Conservation (phyloP, 345 rosid species). For the Angophora floribunda region DNA sequence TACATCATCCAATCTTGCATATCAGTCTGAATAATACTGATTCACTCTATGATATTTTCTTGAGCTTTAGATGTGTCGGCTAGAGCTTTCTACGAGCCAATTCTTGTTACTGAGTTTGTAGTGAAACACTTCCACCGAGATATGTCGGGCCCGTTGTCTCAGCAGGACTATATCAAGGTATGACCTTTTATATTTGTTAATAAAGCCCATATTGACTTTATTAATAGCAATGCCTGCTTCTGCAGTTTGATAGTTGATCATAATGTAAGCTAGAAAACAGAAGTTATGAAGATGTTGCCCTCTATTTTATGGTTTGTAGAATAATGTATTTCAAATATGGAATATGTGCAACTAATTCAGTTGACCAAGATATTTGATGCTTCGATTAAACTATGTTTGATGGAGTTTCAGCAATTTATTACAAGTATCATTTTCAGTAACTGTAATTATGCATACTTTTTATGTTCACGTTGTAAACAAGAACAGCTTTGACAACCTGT, state of each 20-base stretch:
- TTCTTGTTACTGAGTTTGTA: slow-evolving; percentile 40
- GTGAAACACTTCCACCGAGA: slow-evolving; percentile 22
- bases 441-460: background rate
- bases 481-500: background rate
- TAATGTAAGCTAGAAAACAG: background rate
- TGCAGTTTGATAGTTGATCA: background rate
- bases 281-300: background rate
- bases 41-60: background rate
- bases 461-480: background rate
- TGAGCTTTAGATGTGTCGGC: slow-evolving; percentile 61
- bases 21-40: background rate
- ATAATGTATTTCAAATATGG: background rate
- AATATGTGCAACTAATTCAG: background rate
- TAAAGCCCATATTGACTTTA: background rate
- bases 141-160: slow-evolving; percentile 24
- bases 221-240: background rate
- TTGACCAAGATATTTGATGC: background rate
- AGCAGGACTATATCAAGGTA: slow-evolving; percentile 57
- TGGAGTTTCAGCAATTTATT: background rate
- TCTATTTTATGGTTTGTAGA: background rate
- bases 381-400: background rate
- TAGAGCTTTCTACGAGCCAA: slow-evolving; percentile 54
- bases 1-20: background rate
- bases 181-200: background rate
- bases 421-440: background rate